These are phyloP conservation scores for Sphaerostilbella broomeana DNA, from an alignment of 2,329 filamentous ascomycete species.

Conservation along the genomic window DNA sequence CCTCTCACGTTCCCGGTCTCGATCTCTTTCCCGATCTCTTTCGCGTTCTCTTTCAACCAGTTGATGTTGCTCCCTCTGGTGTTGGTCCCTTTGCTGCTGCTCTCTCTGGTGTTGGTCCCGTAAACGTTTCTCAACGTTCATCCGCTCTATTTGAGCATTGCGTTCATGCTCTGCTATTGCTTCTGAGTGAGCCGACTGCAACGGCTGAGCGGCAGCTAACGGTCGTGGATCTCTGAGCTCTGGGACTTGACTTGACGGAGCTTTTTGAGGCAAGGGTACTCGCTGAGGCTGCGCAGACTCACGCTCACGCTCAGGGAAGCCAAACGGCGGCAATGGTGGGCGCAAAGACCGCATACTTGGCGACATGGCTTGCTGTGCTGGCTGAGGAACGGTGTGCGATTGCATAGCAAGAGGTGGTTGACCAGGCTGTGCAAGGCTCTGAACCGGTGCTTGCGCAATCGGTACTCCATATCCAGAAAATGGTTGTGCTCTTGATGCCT, in stretches of 20 bases:
- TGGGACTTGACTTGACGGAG: slow-evolving; percentile 23
- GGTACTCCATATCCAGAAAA: slow-evolving; percentile 40
- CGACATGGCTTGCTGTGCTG: slow-evolving; percentile 40
- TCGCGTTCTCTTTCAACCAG: slow-evolving; percentile 16
- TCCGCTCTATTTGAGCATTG: slow-evolving; percentile 25
- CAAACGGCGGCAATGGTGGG: slow-evolving; percentile 36
- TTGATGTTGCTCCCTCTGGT: slow-evolving; percentile 8
- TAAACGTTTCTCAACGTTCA: slow-evolving; percentile 26
- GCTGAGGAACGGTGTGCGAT: slow-evolving; percentile 32
- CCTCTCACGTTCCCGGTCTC: slow-evolving; percentile 22
- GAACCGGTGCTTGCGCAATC: slow-evolving; percentile 38
- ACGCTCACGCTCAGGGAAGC: slow-evolving; percentile 39
- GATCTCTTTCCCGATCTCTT: slow-evolving; percentile 17
- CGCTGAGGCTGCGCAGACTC: slow-evolving; percentile 28
- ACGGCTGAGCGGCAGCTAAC: slow-evolving; percentile 29
- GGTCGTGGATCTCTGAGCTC: slow-evolving; percentile 31
- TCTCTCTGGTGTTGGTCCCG: slow-evolving; percentile 19
- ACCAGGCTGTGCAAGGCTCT: slow-evolving; percentile 21
- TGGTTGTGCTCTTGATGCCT: slow-evolving; percentile 30
- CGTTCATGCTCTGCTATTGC: slow-evolving; percentile 23
- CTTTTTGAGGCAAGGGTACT: slow-evolving; percentile 36
- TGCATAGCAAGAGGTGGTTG: slow-evolving; percentile 26
- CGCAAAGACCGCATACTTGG: slow-evolving; percentile 38
- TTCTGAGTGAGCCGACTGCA: slow-evolving; percentile 28
- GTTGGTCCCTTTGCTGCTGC: slow-evolving; percentile 16